A percentile compares a stretch with the other conserved stretches of the same genome.
Evolutionary conservation across 352 stramenopile species (phyloP).

Genomic region (Phytopythium montanum): DNA sequence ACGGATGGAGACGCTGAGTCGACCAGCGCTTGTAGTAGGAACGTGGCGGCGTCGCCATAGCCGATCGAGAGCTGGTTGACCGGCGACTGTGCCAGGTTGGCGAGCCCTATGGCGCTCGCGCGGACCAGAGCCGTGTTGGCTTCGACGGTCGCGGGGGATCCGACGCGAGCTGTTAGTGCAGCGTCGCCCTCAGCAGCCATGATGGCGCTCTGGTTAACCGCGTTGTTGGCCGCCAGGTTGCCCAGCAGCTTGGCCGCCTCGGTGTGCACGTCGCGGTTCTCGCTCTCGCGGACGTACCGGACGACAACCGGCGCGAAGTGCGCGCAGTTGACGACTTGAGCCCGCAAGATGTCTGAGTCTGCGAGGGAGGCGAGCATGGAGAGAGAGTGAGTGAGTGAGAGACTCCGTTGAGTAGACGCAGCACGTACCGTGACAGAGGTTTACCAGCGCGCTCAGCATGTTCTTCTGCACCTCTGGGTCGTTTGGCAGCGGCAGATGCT

Average conservation of each 20-base stretch:
- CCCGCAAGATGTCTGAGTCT: conserved; percentile 75
- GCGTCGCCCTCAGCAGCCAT: conserved; percentile 57
- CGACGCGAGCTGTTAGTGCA: conserved; percentile 27
- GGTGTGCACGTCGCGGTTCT: conserved; percentile 27
- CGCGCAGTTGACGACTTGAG: conserved; percentile 59
- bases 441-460: conserved; percentile 56
- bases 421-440: conserved; percentile 56
- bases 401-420: neutral
- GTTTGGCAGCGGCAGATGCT: conserved; percentile 36
- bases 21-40: conserved; percentile 58
- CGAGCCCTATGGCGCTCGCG: conserved; percentile 49
- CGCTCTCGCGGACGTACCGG: conserved; percentile 45
- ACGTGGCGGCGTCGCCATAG: conserved; percentile 62
- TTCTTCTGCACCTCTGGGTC: conserved; percentile 37
- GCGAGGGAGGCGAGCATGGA: neutral
- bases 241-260: conserved; percentile 64
- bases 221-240: conserved; percentile 63
- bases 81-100: conserved; percentile 60
- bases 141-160: conserved; percentile 27
- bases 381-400: neutral
- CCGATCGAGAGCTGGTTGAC: conserved; percentile 76
- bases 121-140: conserved; percentile 29
- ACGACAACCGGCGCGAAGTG: conserved; percentile 49
- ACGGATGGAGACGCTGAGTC: conserved; percentile 38
- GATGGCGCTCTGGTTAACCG: conserved; percentile 66